Conservation (phyloP, 441 rosid species). For the Gossypium schwendimanii region DNA sequence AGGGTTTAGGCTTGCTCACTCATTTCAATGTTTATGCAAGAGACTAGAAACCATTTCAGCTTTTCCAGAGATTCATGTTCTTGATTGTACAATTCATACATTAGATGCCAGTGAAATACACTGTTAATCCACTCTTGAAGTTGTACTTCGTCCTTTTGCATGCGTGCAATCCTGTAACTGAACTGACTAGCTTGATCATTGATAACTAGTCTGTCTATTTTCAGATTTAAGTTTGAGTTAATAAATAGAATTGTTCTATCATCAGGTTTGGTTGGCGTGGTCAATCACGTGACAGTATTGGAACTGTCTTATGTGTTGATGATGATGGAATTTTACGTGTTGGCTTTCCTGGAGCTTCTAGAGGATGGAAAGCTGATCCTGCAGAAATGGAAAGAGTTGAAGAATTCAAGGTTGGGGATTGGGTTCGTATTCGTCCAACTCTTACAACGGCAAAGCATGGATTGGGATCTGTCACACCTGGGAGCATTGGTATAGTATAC, state of each 20-base stretch:
- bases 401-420: slow-evolving; percentile 98
- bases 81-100: not conserved
- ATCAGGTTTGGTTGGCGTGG: slow-evolving; percentile 95
- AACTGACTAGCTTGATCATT: not conserved
- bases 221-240: not conserved
- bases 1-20: not conserved
- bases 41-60: not conserved
- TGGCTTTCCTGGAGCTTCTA: slow-evolving; percentile 99
- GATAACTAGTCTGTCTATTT: not conserved
- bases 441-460: slow-evolving; percentile 97
- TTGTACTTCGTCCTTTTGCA: not conserved
- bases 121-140: not conserved
- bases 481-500: slow-evolving; percentile 93
- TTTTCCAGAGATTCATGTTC: not conserved
- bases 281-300: slow-evolving; percentile 89
- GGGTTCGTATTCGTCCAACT: slow-evolving; percentile 96
- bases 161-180: not conserved
- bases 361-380: slow-evolving; percentile 99
- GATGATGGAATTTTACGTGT: slow-evolving; percentile 99
- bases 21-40: not conserved
- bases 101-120: not conserved
- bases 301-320: slow-evolving; percentile 96
- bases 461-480: slow-evolving; percentile 89
- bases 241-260: slow-evolving; percentile 16
- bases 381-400: slow-evolving; percentile 99